A percentile compares a stretch with the other conserved stretches of the same genome.
phyloP scores from a whole-genome alignment of 2,329 filamentous ascomycete genomes.

The Davidsoniella virescens region DNA sequence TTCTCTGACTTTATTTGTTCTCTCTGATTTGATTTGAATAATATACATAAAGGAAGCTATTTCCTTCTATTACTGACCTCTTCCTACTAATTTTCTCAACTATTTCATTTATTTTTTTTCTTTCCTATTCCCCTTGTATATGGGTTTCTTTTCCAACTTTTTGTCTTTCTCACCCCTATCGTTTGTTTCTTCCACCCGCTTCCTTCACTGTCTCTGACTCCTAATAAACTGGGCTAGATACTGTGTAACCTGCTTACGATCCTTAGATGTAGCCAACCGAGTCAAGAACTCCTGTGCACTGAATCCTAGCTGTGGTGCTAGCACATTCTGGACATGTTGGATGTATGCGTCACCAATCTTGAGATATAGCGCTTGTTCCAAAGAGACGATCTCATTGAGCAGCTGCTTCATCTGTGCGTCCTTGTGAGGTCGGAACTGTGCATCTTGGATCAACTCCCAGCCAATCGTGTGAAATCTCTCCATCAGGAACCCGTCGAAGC shows the following conservation, averaged over 20 bases:
- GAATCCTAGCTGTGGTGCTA: conserved; percentile 50
- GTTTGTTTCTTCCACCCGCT: not conserved
- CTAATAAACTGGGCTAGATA: conserved; percentile 47
- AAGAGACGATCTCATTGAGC: conserved; percentile 66
- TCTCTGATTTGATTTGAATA: no score
- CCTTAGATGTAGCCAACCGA: conserved; percentile 39
- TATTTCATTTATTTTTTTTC: not conserved
- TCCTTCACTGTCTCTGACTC: conserved; percentile 22
- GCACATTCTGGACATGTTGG: conserved; percentile 43
- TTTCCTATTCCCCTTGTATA: not conserved
- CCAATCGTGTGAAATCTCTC: conserved; percentile 74
- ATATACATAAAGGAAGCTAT: no score
- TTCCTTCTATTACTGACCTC: no score
- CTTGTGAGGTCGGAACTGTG: conserved; percentile 57
- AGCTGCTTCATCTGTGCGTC: conserved; percentile 85
- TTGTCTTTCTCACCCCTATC: not conserved
- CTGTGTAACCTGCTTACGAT: conserved; percentile 44
- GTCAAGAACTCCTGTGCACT: conserved; percentile 44
- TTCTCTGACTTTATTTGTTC: no score
- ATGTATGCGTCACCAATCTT: conserved; percentile 80
- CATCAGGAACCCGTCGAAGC: conserved; percentile 85
- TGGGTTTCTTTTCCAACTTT: not conserved
- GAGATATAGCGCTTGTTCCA: conserved; percentile 79
- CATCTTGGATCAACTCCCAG: conserved; percentile 73
- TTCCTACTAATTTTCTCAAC: not conserved